phyloP scores from a whole-genome alignment of 2,329 filamentous ascomycete species.

The Rhynchosporium agropyri region DNA sequence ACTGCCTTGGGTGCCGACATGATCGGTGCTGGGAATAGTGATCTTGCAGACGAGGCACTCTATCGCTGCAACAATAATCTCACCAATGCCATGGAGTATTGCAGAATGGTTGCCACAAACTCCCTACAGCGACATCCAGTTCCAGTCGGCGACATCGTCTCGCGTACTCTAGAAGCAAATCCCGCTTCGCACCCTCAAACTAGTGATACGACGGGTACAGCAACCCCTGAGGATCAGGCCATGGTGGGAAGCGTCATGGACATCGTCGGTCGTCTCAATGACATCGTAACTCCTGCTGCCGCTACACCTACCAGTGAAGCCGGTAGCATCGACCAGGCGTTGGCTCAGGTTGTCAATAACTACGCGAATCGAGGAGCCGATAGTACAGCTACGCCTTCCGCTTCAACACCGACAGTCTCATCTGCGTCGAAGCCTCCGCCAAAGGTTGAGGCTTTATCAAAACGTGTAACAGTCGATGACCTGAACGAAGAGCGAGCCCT shows the following conservation, averaged over 20 bases:
- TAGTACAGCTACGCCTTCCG: neutral
- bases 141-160: constrained; percentile 58
- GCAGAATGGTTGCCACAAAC: constrained; percentile 61
- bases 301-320: constrained; percentile 15
- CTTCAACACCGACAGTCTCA: constrained; percentile 3
- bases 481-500: constrained; percentile 73
- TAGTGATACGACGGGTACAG: constrained; percentile 36
- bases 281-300: constrained; percentile 18
- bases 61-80: constrained; percentile 76
- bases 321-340: constrained; percentile 30
- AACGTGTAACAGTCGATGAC: constrained; percentile 68
- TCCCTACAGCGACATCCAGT: constrained; percentile 68
- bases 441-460: neutral
- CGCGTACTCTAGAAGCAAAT: constrained; percentile 34
- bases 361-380: constrained; percentile 11
- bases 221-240: constrained; percentile 37
- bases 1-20: constrained; percentile 30
- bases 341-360: constrained; percentile 25
- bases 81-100: constrained; percentile 71
- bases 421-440: constrained; percentile 18
- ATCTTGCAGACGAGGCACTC: constrained; percentile 75
- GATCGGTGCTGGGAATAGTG: constrained; percentile 54
- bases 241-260: constrained; percentile 28
- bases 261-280: constrained; percentile 30
- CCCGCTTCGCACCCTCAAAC: constrained; percentile 40